phyloP scores from a whole-genome alignment of 129 eudicot species.

The Gnaphalium uliginosum region DNA sequence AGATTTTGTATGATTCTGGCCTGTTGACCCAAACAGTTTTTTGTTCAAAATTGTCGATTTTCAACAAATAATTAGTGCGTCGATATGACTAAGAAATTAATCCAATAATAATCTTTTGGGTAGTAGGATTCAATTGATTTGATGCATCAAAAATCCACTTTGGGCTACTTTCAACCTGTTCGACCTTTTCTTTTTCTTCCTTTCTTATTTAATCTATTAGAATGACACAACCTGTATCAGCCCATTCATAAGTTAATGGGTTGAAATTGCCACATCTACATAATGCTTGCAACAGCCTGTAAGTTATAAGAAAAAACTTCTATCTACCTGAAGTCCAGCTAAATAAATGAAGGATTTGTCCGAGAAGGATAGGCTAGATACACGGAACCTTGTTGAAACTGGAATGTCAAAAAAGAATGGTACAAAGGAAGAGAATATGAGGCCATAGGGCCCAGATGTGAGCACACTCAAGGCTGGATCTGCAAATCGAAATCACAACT shows the following conservation, averaged over 20 bases:
- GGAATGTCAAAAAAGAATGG: constrained; percentile 94
- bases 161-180: not conserved
- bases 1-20: too few relatives aligned
- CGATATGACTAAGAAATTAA: not conserved
- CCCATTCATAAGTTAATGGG: not conserved
- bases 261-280: not conserved
- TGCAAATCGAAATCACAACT: constrained; percentile 39
- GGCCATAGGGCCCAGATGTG: constrained; percentile 92
- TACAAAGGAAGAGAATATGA: constrained; percentile 87
- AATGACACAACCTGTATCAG: not conserved
- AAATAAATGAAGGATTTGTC: constrained; percentile 88
- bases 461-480: constrained; percentile 72
- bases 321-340: constrained; percentile 97
- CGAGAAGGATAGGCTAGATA: constrained; percentile 67
- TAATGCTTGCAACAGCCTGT: not conserved
- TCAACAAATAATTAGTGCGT: not conserved
- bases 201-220: not conserved
- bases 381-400: constrained; percentile 87
- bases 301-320: not conserved
- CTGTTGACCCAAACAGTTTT: not conserved
- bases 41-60: not conserved
- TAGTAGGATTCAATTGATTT: not conserved
- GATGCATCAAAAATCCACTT: not conserved
- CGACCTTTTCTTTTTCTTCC: not conserved
- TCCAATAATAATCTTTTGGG: not conserved